A percentile compares a stretch with the other conserved stretches of the same genome.
phyloP scores from a whole-genome alignment of 2,329 filamentous ascomycete species.

The Chaetomium globosum region DNA sequence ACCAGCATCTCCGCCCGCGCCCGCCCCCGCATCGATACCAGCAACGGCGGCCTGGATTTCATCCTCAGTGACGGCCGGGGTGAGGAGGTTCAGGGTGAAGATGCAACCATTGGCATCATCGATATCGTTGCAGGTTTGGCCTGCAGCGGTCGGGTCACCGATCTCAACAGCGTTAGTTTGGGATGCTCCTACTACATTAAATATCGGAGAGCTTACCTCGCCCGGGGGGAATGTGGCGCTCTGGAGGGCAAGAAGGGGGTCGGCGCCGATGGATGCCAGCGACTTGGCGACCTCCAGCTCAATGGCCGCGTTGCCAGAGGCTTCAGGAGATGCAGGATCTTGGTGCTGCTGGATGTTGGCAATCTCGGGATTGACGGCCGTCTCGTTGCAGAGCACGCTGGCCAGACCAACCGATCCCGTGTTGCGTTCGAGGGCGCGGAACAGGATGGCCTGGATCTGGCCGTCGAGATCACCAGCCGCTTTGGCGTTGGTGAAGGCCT shows the following conservation, averaged over 20 bases:
- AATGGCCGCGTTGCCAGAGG: constrained; percentile 63
- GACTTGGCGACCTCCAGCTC: constrained; percentile 61
- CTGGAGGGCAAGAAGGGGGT: constrained; percentile 63
- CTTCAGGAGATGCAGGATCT: constrained; percentile 63
- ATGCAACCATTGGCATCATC: constrained; percentile 59
- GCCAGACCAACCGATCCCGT: constrained; percentile 59
- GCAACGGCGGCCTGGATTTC: constrained; percentile 58
- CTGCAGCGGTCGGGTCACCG: constrained; percentile 47
- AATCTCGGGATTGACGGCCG: constrained; percentile 66
- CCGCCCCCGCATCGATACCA: constrained; percentile 27
- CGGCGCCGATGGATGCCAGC: constrained; percentile 62
- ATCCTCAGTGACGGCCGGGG: constrained; percentile 55
- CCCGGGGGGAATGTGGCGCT: constrained; percentile 67
- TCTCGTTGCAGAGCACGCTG: constrained; percentile 60
- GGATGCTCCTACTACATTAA: neutral
- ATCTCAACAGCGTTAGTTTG: constrained; percentile 35
- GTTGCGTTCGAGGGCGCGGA: constrained; percentile 61
- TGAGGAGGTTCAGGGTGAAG: constrained; percentile 56
- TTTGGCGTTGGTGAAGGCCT: constrained; percentile 64
- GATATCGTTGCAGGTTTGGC: constrained; percentile 58
- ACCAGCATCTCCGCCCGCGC: constrained; percentile 30
- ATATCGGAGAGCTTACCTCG: constrained; percentile 41
- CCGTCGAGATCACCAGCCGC: constrained; percentile 55
- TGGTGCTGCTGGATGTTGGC: constrained; percentile 66
- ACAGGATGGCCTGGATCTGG: constrained; percentile 57